Percentiles rank a stretch among this genome's conserved stretches.
phyloP scores from a whole-genome alignment of 768 basidiomycete species.

The Tylopilus sp. region DNA sequence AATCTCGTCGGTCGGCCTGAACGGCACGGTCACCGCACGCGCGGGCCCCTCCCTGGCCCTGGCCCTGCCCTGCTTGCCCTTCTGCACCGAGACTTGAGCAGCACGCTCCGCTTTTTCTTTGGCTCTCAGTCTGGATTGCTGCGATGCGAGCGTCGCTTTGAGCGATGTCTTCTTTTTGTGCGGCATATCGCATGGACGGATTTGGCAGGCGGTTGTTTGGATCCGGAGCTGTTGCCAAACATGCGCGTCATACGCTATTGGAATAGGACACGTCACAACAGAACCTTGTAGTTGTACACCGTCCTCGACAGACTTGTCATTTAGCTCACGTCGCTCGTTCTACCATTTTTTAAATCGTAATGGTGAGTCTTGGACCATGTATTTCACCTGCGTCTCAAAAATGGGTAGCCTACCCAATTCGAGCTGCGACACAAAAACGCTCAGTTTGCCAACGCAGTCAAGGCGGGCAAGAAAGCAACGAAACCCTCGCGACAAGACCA shows the following conservation, averaged over 20 bases:
- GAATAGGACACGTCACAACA: conserved; percentile 17
- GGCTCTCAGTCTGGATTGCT: conserved; percentile 61
- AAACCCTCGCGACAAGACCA: conserved; percentile 70
- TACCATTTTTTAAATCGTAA: conserved; percentile 6
- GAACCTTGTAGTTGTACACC: background rate
- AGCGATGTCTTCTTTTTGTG: conserved; percentile 56
- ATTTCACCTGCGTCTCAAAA: background rate
- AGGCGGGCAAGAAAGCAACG: conserved; percentile 71
- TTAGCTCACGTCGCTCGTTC: conserved; percentile 31
- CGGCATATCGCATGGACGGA: conserved; percentile 17
- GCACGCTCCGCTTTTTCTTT: conserved; percentile 60
- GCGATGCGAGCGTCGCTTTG: conserved; percentile 65
- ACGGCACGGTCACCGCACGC: conserved; percentile 57
- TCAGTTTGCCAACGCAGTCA: conserved; percentile 73
- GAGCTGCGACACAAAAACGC: conserved; percentile 78
- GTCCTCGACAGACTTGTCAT: background rate
- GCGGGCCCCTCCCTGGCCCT: conserved; percentile 37
- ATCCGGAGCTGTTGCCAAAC: conserved; percentile 26
- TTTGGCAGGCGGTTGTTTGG: conserved; percentile 28
- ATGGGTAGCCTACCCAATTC: conserved; percentile 68
- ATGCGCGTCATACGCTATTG: conserved; percentile 6
- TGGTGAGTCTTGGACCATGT: conserved; percentile 28
- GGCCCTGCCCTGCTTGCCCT: conserved; percentile 30
- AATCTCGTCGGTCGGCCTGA: conserved; percentile 60
- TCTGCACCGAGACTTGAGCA: conserved; percentile 40